These are phyloP conservation scores for Thraustochytrium sp. DNA, from an alignment of 352 stramenopile species.

Conservation along the genomic window DNA sequence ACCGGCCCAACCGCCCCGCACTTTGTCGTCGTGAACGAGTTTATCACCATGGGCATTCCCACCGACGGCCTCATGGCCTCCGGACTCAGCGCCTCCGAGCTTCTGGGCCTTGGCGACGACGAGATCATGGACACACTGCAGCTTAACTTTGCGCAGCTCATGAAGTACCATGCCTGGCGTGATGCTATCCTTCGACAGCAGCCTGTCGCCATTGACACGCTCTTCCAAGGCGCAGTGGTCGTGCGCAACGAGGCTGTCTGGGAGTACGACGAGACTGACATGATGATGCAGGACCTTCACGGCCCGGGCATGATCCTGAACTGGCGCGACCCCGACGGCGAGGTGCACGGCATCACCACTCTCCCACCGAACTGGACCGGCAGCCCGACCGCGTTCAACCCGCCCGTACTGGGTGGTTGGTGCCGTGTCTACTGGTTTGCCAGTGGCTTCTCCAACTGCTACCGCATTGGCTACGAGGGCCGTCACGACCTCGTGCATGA, in stretches of 20 bases:
- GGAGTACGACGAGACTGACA: neutral
- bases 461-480: neutral
- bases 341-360: neutral
- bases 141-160: neutral
- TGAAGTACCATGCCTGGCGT: neutral
- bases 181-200: neutral
- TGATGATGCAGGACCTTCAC: neutral
- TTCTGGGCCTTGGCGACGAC: neutral
- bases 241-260: neutral
- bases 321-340: neutral
- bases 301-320: neutral
- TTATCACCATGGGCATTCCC: neutral
- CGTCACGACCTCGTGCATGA: neutral
- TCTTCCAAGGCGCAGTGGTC: neutral
- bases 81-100: neutral
- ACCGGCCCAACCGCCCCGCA: neutral
- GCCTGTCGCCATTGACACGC: neutral
- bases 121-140: neutral
- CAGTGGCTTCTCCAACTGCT: neutral
- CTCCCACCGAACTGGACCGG: neutral
- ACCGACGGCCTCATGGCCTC: neutral
- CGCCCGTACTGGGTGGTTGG: neutral
- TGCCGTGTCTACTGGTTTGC: neutral
- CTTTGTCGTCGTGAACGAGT: slow-evolving; percentile 3
- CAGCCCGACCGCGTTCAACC: neutral